These are phyloP conservation scores for Globisporangium megalacanthum DNA, from an alignment of 352 stramenopile species.

Conservation along the genomic window DNA sequence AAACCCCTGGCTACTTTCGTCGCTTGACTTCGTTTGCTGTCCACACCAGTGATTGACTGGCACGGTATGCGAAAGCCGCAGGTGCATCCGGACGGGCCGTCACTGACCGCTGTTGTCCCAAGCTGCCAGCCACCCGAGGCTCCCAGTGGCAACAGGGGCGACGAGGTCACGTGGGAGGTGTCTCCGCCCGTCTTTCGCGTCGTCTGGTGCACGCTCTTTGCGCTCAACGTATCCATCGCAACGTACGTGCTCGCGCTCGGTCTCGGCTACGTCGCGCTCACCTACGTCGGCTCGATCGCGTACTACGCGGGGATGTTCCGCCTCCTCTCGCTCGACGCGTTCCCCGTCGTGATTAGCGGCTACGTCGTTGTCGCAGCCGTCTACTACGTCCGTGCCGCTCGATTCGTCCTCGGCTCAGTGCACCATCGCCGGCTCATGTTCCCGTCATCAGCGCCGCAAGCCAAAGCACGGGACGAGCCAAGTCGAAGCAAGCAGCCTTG, in stretches of 20 bases:
- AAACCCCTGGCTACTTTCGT: no score
- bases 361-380: constrained; percentile 5
- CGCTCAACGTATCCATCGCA: constrained; percentile 4
- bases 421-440: constrained; percentile 1
- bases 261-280: constrained; percentile 8
- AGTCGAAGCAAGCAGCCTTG: not conserved
- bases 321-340: constrained; percentile 6
- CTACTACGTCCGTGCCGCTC: not conserved
- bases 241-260: constrained; percentile 1
- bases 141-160: not conserved
- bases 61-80: not conserved
- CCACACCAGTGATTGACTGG: no score
- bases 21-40: no score
- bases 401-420: constrained; percentile 1
- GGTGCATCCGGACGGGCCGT: not conserved
- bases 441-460: not conserved
- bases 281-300: constrained; percentile 8
- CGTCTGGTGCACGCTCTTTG: constrained; percentile 8
- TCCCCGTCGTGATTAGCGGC: constrained; percentile 8
- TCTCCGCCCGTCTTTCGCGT: not conserved
- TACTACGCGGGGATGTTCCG: constrained; percentile 19
- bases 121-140: not conserved
- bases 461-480: fast-evolving
- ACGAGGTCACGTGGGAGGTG: constrained; percentile 5
- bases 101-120: not conserved